Base-by-base conservation (phyloP, 768 basidiomycete species). In the Rhizopogon rudus region DNA sequence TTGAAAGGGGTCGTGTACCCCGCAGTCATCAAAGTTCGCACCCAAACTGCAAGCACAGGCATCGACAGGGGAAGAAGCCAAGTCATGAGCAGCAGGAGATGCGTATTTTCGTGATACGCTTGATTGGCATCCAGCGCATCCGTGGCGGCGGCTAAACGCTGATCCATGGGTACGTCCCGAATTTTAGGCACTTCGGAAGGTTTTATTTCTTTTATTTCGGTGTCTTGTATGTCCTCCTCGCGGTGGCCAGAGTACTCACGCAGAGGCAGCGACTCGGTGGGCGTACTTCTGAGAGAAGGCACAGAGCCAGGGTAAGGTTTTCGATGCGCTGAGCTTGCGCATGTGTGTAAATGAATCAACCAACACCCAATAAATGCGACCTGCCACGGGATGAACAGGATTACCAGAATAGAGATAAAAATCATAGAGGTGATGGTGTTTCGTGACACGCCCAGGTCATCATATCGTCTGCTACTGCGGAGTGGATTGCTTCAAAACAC, bases 41-140 rank as follows among this genome's bases (percentile, higher is more conserved):
- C 87, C 95, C 95, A 98, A 2, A 96, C 93, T 1, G 82, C 86
- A 25, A 98, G 74, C 6, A 88, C 86, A 0, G 91, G 87, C 2
- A 84, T 87, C 6, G 79, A 79, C 53, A 91, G 74, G 1, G 94
- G 94, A 0, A 96, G 71, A 2, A 94, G 74, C 80, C 86, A 87
- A 16, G 88, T 86, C 81, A 93, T 83, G 35, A 94, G 73, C 51
- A 93, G 71, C 10, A 94, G 68, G 1, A 91, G 31, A 60, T 91
- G 85, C 55, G 77, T 68, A 53, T 79, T 83, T 53, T 84, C 79
- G 52, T 81, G 70, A 46, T 75, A 65, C 45, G 77, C 77, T 37
- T 63, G 58, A 17, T 14, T 39, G 6, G 25, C 33, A n/a, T 33
- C 8, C 13, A 35, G n/a, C 22, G 20, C 10, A 6, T 46, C 37